These are phyloP conservation scores for Xylariaceae sp. DNA, from an alignment of 2,329 filamentous ascomycete species.

Conservation along the genomic window DNA sequence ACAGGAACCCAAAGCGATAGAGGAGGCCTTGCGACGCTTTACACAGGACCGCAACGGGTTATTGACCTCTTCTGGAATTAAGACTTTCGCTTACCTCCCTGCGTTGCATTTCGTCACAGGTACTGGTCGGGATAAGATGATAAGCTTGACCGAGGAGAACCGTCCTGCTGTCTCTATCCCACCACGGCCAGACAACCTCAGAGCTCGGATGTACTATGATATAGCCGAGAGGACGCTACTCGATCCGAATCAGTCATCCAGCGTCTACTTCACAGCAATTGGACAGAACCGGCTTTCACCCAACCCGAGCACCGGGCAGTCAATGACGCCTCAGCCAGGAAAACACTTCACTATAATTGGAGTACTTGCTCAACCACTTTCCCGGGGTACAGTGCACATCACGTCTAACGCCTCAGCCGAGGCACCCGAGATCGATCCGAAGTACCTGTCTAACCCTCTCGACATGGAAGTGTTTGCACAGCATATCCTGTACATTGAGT, in stretches of 20 bases:
- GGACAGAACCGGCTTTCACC: slow-evolving; percentile 11
- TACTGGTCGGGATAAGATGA: slow-evolving; percentile 5
- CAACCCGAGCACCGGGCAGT: slow-evolving; percentile 16
- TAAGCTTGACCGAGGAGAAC: slow-evolving; percentile 10
- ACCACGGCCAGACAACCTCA: background rate
- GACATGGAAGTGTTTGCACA: slow-evolving; percentile 26
- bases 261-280: slow-evolving; percentile 18
- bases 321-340: slow-evolving; percentile 6
- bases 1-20: slow-evolving; percentile 18
- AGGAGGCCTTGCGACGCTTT: slow-evolving; percentile 22
- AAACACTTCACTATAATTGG: slow-evolving; percentile 18
- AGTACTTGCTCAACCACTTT: slow-evolving; percentile 27
- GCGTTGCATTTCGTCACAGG: slow-evolving; percentile 1
- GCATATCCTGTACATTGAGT: slow-evolving; percentile 36
- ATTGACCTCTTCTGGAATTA: slow-evolving; percentile 23
- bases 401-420: background rate
- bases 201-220: slow-evolving; percentile 13
- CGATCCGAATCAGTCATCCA: slow-evolving; percentile 16
- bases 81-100: slow-evolving; percentile 31
- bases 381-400: slow-evolving; percentile 29
- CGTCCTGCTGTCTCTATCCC: background rate
- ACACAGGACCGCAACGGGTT: slow-evolving; percentile 14
- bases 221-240: slow-evolving; percentile 26
- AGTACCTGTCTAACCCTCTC: slow-evolving; percentile 20
- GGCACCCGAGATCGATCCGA: slow-evolving; percentile 19